Conservation (phyloP, 768 basidiomycete genomes). For the Mycena floridula region DNA sequence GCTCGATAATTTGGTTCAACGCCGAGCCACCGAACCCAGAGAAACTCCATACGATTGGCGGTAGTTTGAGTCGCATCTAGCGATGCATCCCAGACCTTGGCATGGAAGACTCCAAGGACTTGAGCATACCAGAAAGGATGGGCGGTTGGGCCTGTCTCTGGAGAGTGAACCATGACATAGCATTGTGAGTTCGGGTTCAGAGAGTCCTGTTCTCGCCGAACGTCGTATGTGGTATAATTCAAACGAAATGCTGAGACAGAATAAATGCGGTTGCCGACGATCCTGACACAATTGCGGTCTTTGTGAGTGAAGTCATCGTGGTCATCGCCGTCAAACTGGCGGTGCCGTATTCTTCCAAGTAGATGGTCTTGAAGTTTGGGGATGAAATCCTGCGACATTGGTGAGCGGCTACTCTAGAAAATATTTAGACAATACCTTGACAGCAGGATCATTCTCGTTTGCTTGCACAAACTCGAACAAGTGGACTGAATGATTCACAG, state of each 20-base stretch:
- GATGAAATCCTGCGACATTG: background rate
- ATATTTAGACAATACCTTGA: background rate
- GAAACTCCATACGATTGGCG: conserved; percentile 24
- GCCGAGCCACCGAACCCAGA: conserved; percentile 36
- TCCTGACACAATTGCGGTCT: background rate
- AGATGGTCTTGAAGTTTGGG: background rate
- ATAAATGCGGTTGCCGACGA: background rate
- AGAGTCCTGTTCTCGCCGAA: conserved; percentile 28
- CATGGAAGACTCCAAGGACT: conserved; percentile 26
- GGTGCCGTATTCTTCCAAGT: background rate
- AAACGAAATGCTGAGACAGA: background rate
- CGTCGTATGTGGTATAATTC: background rate
- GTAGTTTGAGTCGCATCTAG: background rate
- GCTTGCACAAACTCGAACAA: background rate
- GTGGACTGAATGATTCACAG: background rate
- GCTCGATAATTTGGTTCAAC: conserved; percentile 15
- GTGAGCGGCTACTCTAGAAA: background rate
- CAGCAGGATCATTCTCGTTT: background rate
- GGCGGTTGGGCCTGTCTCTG: conserved; percentile 11
- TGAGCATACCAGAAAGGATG: conserved; percentile 33
- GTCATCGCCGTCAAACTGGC: background rate
- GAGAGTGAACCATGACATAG: conserved; percentile 27
- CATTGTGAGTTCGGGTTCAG: conserved; percentile 30
- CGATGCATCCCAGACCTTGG: conserved; percentile 6
- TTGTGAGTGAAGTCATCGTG: background rate